Evolutionary conservation across 1,284 basidiomycete genomes (phyloP).

Genomic region (Garcileccinum viscosum): DNA sequence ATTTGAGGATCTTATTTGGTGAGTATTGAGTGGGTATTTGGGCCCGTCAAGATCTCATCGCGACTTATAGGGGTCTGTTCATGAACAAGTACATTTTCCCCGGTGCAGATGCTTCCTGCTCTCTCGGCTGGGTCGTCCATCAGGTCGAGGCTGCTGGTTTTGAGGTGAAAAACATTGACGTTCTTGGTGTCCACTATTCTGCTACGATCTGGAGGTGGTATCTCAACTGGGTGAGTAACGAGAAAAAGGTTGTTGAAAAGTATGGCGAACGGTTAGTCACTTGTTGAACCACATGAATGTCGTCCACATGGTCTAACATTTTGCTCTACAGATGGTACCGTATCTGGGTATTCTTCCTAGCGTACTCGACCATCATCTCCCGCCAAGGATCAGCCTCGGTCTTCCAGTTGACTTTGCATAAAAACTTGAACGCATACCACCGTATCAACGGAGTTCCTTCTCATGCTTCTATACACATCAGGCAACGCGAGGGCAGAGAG

Average conservation of each 20-base stretch:
- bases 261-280: conserved; percentile 79
- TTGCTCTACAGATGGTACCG: conserved; percentile 68
- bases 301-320: background rate
- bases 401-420: conserved; percentile 96
- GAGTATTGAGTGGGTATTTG: conserved; percentile 16
- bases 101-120: conserved; percentile 94
- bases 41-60: conserved; percentile 9
- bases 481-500: conserved; percentile 37
- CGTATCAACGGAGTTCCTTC: conserved; percentile 81
- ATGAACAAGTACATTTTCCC: conserved; percentile 99
- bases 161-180: conserved; percentile 96
- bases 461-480: conserved; percentile 76
- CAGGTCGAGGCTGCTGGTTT: conserved; percentile 92
- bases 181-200: conserved; percentile 96
- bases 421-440: conserved; percentile 96
- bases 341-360: conserved; percentile 91
- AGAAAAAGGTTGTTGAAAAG: conserved; percentile 85
- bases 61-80: conserved; percentile 70
- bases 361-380: conserved; percentile 76
- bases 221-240: conserved; percentile 92
- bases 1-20: conserved; percentile 97
- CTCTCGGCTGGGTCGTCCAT: conserved; percentile 93
- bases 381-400: conserved; percentile 88
- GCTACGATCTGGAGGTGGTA: conserved; percentile 96
- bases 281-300: too few relatives aligned